Base-by-base conservation (phyloP, 2,329 filamentous ascomycete species). In the Bipolaris sorokiniana region DNA sequence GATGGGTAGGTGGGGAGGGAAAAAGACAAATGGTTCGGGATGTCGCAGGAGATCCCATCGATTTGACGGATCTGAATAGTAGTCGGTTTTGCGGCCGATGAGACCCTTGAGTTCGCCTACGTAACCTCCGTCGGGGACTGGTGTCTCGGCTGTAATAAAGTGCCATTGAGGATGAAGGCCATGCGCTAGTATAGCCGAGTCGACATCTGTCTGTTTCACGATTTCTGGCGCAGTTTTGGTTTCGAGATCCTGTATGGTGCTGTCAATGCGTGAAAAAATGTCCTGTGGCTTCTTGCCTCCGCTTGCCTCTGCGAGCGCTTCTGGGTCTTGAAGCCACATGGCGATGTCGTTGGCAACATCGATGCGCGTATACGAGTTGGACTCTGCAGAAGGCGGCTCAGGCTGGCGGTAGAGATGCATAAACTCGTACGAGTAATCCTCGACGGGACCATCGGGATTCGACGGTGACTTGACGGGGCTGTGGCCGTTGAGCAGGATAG, bases 1-100 rank as follows among this genome's bases (percentile, higher is more conserved):
- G 11, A 99, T 85, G 0, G 94, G 94, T 7, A 98, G 85, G 56
- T 88, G 84, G 1, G 92, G 91, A 69, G 96, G 93, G 76, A 98
- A 82, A 74, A 83, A 83, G 46, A 83, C 81, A 62, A 83, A 83
- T 4, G 81, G 81, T 64, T 82, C 81, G 1, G 81, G 81, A 61
- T 83, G 81, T 54, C 78, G 77, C 44, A 83, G 63, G 5, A 74
- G 66, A 5, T 76, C 68, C 81, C 81, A 83, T 56, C 81, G 76
- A 51, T 82, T 82, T 10, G 72, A 61, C 22, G 77, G 74, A 48
- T 82, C 79, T 13, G 74, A 63, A 49, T 75, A 77, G 69, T 83
- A 83, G 26, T 83, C 80, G 36, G 78, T 75, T 63, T 77, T 79
- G 57, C 78, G 76, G 22, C 80, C 80, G 33, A 83, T 77, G 50